Base-by-base conservation (phyloP, 2,329 filamentous ascomycete species). In the Neocucurbitaria cava region DNA sequence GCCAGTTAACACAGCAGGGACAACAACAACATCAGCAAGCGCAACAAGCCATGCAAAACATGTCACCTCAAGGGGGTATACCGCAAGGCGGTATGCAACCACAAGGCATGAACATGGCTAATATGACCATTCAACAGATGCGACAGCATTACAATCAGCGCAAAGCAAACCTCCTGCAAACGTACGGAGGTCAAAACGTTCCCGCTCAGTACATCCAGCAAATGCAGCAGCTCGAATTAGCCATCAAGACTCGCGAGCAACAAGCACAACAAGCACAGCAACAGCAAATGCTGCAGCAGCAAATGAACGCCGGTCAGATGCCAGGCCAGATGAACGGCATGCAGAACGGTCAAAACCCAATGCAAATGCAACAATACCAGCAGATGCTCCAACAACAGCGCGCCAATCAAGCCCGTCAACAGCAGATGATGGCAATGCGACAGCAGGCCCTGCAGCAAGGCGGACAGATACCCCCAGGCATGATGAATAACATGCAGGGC, bases 341-440 rank as follows among this genome's bases (percentile, higher is more conserved):
- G 9, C 61, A 57, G 18, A 58, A 60, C 38, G 59, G 49, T 1
- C 59, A 62, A 23, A 68, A 65, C 17, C 64, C 65, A 3, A 64
- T 65, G 38, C 71, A 73, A 52, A 69, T 73, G 65, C 70, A 73
- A 41, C 69, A 71, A 46, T 71, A 72, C 42, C 70, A 74, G 54
- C 68, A 70, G 30, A 59, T 68, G 51, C 62, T 73, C 18, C 70
- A 75, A 38, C 68, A 72, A 44, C 71, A 76, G 47, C 69, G 71
- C 15, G 63, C 64, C 21, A 64, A 74, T 24, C 65, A 71, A 20
- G 62, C 68, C 20, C 72, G 71, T 43, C 69, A 74, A 38, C 71
- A 74, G 42, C 73, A 76, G 45, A 59, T 71, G 17, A 58, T 70
- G 52, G 56, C 66, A 13, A 71, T 74, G 65, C 71, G 64, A 2